Conservation (phyloP, 1,139 yeast genomes). For the Candida tropicalis region DNA sequence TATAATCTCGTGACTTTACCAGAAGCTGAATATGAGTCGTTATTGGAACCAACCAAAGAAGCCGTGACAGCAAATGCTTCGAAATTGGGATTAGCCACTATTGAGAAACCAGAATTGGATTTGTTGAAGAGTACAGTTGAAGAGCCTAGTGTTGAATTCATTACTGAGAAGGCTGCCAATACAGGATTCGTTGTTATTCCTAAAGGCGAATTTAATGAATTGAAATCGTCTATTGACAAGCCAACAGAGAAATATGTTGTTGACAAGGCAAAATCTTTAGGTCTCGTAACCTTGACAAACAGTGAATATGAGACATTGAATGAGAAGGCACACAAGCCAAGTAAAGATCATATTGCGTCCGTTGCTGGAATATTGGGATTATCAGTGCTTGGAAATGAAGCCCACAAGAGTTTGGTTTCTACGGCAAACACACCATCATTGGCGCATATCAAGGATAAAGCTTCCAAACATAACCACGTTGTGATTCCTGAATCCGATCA, state of each 20-base stretch:
- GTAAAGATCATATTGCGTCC: constrained; percentile 16
- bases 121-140: constrained; percentile 12
- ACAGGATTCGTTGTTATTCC: constrained; percentile 23
- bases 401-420: constrained; percentile 19
- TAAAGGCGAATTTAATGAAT: constrained; percentile 17
- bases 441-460: constrained; percentile 24
- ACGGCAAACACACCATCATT: constrained; percentile 21
- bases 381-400: constrained; percentile 28
- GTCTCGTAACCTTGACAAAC: constrained; percentile 18
- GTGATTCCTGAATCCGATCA: constrained; percentile 21
- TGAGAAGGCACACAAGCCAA: constrained; percentile 16
- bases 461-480: constrained; percentile 19
- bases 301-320: constrained; percentile 15
- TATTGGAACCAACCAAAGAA: constrained; percentile 26
- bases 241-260: constrained; percentile 31
- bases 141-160: constrained; percentile 21
- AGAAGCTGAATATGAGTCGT: constrained; percentile 23
- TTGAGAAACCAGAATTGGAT: constrained; percentile 18
- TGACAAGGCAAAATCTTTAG: constrained; percentile 20
- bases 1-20: constrained; percentile 24
- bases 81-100: constrained; percentile 18
- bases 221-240: constrained; percentile 19
- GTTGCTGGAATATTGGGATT: constrained; percentile 21
- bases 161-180: constrained; percentile 23
- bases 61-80: constrained; percentile 20